A percentile compares a stretch with the other conserved stretches of the same genome.
Evolutionary conservation across 2,329 filamentous ascomycete genomes (phyloP).

Genomic region (Claviceps maximensis): DNA sequence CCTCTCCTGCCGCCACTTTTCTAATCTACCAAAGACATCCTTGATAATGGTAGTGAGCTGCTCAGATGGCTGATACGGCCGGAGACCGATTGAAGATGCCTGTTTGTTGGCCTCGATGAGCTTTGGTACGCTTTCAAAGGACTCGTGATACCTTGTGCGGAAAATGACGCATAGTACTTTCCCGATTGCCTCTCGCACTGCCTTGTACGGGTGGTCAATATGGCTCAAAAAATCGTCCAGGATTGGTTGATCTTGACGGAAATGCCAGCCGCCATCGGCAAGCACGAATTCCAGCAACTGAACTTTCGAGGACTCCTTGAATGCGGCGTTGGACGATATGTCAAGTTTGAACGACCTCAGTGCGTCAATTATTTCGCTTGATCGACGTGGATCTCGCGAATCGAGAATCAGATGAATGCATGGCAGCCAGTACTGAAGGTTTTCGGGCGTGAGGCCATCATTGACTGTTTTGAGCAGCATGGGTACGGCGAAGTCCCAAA

Average conservation of each 20-base stretch:
- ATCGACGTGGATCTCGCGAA: slow-evolving; percentile 76
- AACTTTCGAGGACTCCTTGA: slow-evolving; percentile 97
- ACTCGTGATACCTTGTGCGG: slow-evolving; percentile 86
- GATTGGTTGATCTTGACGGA: slow-evolving; percentile 78
- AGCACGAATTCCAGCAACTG: slow-evolving; percentile 81
- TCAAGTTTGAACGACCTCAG: slow-evolving; percentile 79
- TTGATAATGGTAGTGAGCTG: slow-evolving; percentile 62
- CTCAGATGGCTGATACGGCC: slow-evolving; percentile 65
- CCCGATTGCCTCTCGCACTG: slow-evolving; percentile 88
- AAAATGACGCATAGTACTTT: slow-evolving; percentile 79
- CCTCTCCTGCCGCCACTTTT: slow-evolving; percentile 77
- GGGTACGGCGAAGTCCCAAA: slow-evolving; percentile 86
- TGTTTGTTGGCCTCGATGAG: slow-evolving; percentile 68
- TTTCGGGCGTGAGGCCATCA: slow-evolving; percentile 90
- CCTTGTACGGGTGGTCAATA: slow-evolving; percentile 95
- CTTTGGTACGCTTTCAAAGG: slow-evolving; percentile 64
- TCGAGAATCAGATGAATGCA: slow-evolving; percentile 84
- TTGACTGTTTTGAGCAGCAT: slow-evolving; percentile 74
- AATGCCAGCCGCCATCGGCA: slow-evolving; percentile 88
- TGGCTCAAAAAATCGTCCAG: slow-evolving; percentile 79
- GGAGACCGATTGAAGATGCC: slow-evolving; percentile 68
- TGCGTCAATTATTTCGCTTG: slow-evolving; percentile 73
- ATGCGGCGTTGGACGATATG: slow-evolving; percentile 89
- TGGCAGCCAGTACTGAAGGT: slow-evolving; percentile 86
- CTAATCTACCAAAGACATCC: slow-evolving; percentile 65